These are phyloP conservation scores for Hanseniaspora meyeri DNA, from an alignment of 805 yeast genomes.

Conservation along the genomic window DNA sequence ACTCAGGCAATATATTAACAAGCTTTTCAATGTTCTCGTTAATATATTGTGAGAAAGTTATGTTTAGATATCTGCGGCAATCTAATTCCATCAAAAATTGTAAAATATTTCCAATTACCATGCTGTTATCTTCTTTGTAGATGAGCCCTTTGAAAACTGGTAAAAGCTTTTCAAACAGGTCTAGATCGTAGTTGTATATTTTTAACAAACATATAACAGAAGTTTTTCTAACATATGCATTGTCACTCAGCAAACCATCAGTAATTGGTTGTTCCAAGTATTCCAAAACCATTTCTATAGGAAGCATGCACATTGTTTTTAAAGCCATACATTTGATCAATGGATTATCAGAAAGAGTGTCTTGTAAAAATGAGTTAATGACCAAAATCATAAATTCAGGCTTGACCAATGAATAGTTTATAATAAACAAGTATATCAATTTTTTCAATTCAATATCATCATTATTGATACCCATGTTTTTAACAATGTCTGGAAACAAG, in stretches of 20 bases:
- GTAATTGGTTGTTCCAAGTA: constrained; percentile 84
- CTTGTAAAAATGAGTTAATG: constrained; percentile 90
- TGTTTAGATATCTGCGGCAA: constrained; percentile 24
- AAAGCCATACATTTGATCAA: constrained; percentile 90
- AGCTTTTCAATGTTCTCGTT: constrained; percentile 43
- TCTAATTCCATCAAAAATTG: constrained; percentile 69
- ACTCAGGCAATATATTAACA: constrained; percentile 78
- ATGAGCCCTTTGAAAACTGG: constrained; percentile 47
- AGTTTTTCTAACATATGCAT: constrained; percentile 94
- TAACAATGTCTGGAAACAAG: constrained; percentile 87
- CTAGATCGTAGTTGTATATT: constrained; percentile 71
- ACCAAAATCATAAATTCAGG: constrained; percentile 94
- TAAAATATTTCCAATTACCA: constrained; percentile 93
- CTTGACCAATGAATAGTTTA: constrained; percentile 94
- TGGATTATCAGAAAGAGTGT: constrained; percentile 93
- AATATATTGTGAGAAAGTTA: constrained; percentile 29
- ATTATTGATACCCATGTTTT: constrained; percentile 81
- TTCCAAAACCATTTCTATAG: constrained; percentile 91
- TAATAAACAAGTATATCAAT: constrained; percentile 80
- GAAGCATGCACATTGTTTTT: constrained; percentile 95
- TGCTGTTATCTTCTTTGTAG: constrained; percentile 73
- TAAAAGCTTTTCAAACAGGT: constrained; percentile 50
- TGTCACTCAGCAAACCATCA: constrained; percentile 77
- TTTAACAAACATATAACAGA: constrained; percentile 97
- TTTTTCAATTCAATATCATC: constrained; percentile 87